Base-by-base conservation (phyloP, 2,329 filamentous ascomycete species). In the Immersiporthe knoxdaviesiana region DNA sequence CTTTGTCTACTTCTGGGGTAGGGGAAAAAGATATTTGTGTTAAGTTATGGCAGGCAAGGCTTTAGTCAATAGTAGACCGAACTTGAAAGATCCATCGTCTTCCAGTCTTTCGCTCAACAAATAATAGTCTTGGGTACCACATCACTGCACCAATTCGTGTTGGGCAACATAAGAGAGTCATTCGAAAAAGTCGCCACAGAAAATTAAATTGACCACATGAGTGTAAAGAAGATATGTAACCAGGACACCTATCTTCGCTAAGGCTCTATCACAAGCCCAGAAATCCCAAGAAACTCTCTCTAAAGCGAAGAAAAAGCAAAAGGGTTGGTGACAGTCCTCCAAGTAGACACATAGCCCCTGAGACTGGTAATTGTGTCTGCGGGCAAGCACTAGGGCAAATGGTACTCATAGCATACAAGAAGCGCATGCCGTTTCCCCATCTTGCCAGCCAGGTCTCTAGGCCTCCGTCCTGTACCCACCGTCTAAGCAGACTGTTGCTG, bases 401-500 rank as follows among this genome's bases (percentile, higher is more conserved):
- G 18, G 54, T 30, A 3, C 30, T 59, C 27, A n/a, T 6, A 35
- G 32, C 56, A 59, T 10, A 37, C 30, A n/a, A 37, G 32, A n/a
- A 37, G 32, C 56, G 32, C 32, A 59, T 59, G 56, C 56, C 56
- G 3, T 6, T 10, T 37, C 2, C 32, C 30, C 32, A 11, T 59
- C 32, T 7, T 32, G 18, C 52, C 24, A 56, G 27, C 14, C 52
- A 18, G 24, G 14, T 30, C 47, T 10, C 52, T 7, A 18, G 14
- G 6, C 27, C 27, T n/a, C 14, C 41, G 14, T 39, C 39, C 5
- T 32, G 24, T 32, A 62, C 30, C n/a, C 21, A 30, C 50, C 24
- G 6, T 44, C 60, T 68, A 68, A 21, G 65, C 30, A 32, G 54
- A 63, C 59, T 66, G 32, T 66, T 70, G 54, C 68, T 70, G 68